Evolutionary conservation across 768 basidiomycete genomes (phyloP), one percentile per base, ranked within the genome.

Genomic region (Ephemerocybe angulata): DNA sequence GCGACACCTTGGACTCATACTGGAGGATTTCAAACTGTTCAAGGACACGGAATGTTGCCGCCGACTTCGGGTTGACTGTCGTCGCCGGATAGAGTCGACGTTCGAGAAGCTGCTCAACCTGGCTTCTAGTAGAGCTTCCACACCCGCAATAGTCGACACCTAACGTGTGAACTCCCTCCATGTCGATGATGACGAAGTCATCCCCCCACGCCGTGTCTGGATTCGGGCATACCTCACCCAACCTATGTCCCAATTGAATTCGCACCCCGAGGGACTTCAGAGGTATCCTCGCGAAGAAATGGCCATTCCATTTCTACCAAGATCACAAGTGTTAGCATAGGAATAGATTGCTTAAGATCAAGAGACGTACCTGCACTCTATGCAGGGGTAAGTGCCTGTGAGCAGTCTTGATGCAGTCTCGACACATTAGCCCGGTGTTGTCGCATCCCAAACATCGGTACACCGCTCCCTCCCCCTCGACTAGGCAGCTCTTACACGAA

Each of bases 111-210:
- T 70, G 68, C 21, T 60, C 33, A 15, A 29, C 5, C 33, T 47
- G 46, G 24, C 27, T 29, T 15, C 29, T 25, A 8, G 10, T 17
- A 8, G 24, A 17, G 12, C 25, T 10, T 11, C 50, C 35, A 55
- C 72, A 75, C 10, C 54, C 62, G 52, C 73, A 75, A 53, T 64
- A 74, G 52, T 68, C 61, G 1, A 74, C 37, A 3, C 29, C 47
- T 12, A 75, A 62, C 2, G 51, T 11, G 44, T 72, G 72, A 10
- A 75, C 63, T 1, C 64, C 69, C 50, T 61, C 58, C 1, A 33
- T 42, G 50, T 69, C 58, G 28, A 74, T 58, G n/a, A 75, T 54
- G 5, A 62, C 51, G 50, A 72, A 72, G 8, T 67, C 57, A n/a
- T 67, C 57, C 24, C 57, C 52, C 4, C 47, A 25, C 21, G 56